Conservation (phyloP, 495 filamentous ascomycete species). For the Penicillium flavigenum region DNA sequence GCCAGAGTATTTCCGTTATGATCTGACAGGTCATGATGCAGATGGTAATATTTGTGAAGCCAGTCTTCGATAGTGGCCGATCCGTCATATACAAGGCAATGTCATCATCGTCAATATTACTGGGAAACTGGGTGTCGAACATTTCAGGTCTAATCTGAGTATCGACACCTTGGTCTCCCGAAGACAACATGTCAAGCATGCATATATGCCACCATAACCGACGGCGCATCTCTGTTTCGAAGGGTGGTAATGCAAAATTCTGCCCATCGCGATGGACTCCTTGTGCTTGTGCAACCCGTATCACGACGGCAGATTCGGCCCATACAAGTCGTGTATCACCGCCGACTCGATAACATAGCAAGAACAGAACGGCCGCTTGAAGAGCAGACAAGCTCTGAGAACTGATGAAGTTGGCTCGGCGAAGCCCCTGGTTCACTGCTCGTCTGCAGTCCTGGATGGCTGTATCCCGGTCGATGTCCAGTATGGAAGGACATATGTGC, state of each 20-base stretch:
- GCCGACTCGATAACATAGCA: slow-evolving; percentile 54
- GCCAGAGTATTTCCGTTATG: slow-evolving; percentile 30
- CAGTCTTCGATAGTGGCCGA: slow-evolving; percentile 49
- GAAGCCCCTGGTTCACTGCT: slow-evolving; percentile 65
- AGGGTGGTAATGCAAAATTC: slow-evolving; percentile 54
- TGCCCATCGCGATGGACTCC: slow-evolving; percentile 73
- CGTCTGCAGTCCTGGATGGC: slow-evolving; percentile 61
- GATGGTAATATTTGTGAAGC: slow-evolving; percentile 73
- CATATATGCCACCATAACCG: slow-evolving; percentile 78
- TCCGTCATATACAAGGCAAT: slow-evolving; percentile 56
- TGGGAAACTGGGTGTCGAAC: slow-evolving; percentile 64
- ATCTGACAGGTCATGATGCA: slow-evolving; percentile 62
- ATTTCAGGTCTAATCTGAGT: slow-evolving; percentile 59
- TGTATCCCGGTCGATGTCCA: slow-evolving; percentile 11
- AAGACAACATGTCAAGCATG: slow-evolving; percentile 66
- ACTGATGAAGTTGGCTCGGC: slow-evolving; percentile 63
- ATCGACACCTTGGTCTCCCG: slow-evolving; percentile 75
- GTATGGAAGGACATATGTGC: slow-evolving; percentile 18
- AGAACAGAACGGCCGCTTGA: slow-evolving; percentile 69
- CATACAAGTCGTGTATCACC: slow-evolving; percentile 57
- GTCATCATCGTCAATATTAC: slow-evolving; percentile 69
- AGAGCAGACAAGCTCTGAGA: slow-evolving; percentile 62
- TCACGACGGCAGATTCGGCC: slow-evolving; percentile 59
- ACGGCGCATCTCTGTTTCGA: slow-evolving; percentile 73
- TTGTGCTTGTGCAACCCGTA: slow-evolving; percentile 69